Percentiles rank a stretch among this genome's conserved stretches.
These are phyloP conservation scores for Thalassiosira hispida DNA, from an alignment of 352 stramenopile genomes.

Conservation along the genomic window DNA sequence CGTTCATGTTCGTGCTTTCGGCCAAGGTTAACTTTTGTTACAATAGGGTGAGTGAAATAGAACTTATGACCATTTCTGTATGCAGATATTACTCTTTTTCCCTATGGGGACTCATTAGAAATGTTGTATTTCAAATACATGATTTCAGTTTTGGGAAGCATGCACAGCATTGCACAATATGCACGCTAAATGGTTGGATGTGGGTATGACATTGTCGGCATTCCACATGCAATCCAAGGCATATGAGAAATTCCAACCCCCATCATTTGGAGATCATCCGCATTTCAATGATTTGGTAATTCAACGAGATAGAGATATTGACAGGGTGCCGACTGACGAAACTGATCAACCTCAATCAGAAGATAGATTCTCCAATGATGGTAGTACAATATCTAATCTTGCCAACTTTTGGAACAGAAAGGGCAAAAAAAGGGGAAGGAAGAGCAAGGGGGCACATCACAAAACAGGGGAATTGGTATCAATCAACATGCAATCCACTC, in stretches of 20 bases:
- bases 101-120: too few species aligned
- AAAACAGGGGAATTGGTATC: too few species aligned
- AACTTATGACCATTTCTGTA: neutral
- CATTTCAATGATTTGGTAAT: conserved; percentile 21
- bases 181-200: conserved; percentile 61
- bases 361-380: neutral
- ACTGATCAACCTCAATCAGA: conserved; percentile 15
- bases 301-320: conserved; percentile 5
- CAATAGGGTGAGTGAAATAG: conserved; percentile 35
- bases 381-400: neutral
- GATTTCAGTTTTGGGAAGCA: conserved; percentile 71
- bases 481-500: neutral
- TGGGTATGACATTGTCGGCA: conserved; percentile 41
- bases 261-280: conserved; percentile 56
- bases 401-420: too few species aligned
- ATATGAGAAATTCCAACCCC: conserved; percentile 54
- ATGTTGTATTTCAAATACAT: too few species aligned
- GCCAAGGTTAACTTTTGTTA: conserved; percentile 63
- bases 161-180: conserved; percentile 37
- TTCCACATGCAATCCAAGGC: conserved; percentile 63
- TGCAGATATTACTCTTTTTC: neutral
- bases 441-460: too few species aligned
- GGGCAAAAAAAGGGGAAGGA: too few species aligned
- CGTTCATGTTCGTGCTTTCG: conserved; percentile 60
- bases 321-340: neutral